Percentiles rank a stretch among this genome's conserved stretches.
These are phyloP conservation scores for Laburnicola sp. DNA, from an alignment of 2,329 filamentous ascomycete genomes.

Conservation along the genomic window DNA sequence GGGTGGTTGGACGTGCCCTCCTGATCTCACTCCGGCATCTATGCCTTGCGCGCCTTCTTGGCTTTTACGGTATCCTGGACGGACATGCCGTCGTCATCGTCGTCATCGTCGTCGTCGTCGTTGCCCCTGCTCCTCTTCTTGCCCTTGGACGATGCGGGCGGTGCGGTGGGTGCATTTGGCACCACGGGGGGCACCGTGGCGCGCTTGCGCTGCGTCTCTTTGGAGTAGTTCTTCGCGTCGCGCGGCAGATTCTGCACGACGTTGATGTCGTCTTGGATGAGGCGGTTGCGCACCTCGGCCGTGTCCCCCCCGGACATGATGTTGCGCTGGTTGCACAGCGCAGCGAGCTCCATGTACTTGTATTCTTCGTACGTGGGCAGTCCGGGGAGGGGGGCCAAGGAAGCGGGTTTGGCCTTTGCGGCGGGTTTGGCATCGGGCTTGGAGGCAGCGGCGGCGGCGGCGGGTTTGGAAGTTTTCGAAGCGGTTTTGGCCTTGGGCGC, in stretches of 20 bases:
- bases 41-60: background rate
- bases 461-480: background rate
- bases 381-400: background rate
- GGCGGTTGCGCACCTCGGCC: slow-evolving; percentile 15
- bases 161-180: slow-evolving; percentile 2
- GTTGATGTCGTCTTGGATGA: slow-evolving; percentile 28
- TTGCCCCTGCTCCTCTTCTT: background rate
- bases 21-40: background rate
- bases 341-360: slow-evolving; percentile 22
- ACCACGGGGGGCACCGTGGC: slow-evolving; percentile 1
- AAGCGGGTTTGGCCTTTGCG: background rate
- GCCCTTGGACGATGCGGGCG: background rate
- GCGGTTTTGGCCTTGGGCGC: background rate
- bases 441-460: background rate
- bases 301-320: slow-evolving; percentile 16
- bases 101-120: background rate
- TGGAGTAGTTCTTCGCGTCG: slow-evolving; percentile 3
- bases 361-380: slow-evolving; percentile 14
- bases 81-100: background rate
- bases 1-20: background rate
- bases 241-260: slow-evolving; percentile 10
- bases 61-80: background rate
- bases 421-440: background rate
- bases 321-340: slow-evolving; percentile 19
- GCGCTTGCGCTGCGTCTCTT: background rate